Base-by-base conservation (phyloP, 306 rosid genomes). In the Begonia masoniana region DNA sequence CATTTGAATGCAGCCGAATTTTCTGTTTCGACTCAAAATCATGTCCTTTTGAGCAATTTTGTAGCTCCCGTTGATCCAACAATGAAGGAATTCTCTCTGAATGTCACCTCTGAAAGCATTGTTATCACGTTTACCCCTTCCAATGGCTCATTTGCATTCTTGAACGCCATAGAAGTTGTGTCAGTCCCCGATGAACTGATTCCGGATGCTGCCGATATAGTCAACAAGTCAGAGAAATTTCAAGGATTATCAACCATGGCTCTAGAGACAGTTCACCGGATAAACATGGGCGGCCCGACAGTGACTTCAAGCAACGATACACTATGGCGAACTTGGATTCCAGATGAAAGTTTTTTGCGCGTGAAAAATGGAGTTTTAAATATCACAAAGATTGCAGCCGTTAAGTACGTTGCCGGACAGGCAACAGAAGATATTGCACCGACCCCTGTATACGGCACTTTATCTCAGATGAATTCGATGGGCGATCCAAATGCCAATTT, bases 281-380 rank as follows among this genome's bases (percentile, higher is more conserved):
- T 89, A 60, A 89, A 85, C 71, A 82, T 89, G 97, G 97, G 97
- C 53, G 95, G 95, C 56, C 83, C 88, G 13, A 59, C 12, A 12
- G 78, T 89, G n/a, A 63, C 85, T 12, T 55, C 67, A n/a, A 62
- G 49, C 54, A 63, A 50, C 49, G 97, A 89, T 48, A 75, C 94
- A 17, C 91, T 89, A 55, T 55, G 74, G 43, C 64, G 97, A 62
- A 82, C 68, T 56, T 89, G 97, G 97, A 72, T 83, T 68, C 63
- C 87, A 4, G 97, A 85, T 43, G 45, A 47, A 43, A 51, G 62
- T 4, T 89, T 82, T 65, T 68, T 85, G 7, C 57, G 74, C 23
- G 50, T 43, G 43, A 26, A 60, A 51, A 71, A 78, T 53, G 56
- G 60, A 16, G 88, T 76, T 19, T 14, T 3, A 15, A 63, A 54